These are phyloP conservation scores for Nepenthes alata DNA, from an alignment of 179 eudicot species.

Conservation along the genomic window DNA sequence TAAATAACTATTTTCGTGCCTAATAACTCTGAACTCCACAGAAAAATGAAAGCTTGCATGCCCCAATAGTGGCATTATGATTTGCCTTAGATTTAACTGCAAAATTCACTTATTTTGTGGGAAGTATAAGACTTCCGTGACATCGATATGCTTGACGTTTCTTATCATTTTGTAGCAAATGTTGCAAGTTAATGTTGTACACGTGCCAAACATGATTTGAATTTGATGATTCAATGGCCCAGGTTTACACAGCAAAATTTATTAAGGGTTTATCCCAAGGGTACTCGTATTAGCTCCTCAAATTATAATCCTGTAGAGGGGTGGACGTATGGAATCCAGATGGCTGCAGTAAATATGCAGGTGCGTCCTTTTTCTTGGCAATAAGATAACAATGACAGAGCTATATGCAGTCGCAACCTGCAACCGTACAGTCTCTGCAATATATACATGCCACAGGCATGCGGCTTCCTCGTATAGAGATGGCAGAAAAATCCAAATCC, in stretches of 20 bases:
- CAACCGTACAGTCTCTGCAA: neutral
- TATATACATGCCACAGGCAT: neutral
- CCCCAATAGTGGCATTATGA: neutral
- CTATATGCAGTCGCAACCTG: neutral
- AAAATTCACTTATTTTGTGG: neutral
- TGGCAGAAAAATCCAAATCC: no score
- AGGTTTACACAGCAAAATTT: constrained; percentile 74
- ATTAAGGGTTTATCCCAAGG: constrained; percentile 70
- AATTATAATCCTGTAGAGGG: constrained; percentile 69
- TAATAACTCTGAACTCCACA: no score
- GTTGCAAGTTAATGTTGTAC: no score
- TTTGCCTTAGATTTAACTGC: neutral
- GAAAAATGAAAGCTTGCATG: no score
- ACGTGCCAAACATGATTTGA: no score
- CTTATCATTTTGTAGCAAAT: no score
- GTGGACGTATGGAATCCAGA: constrained; percentile 90
- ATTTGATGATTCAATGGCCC: neutral
- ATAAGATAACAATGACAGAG: neutral
- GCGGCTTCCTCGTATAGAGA: no score
- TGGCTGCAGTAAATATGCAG: constrained; percentile 96
- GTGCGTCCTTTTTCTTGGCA: constrained; percentile 15
- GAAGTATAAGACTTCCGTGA: neutral
- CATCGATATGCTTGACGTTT: no score
- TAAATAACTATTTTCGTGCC: no score
- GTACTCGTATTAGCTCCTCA: constrained; percentile 63